Percentiles rank a stretch among this genome's conserved stretches.
phyloP scores from a whole-genome alignment of 2,329 filamentous ascomycete genomes.

The Lasiodiplodia theobromae region DNA sequence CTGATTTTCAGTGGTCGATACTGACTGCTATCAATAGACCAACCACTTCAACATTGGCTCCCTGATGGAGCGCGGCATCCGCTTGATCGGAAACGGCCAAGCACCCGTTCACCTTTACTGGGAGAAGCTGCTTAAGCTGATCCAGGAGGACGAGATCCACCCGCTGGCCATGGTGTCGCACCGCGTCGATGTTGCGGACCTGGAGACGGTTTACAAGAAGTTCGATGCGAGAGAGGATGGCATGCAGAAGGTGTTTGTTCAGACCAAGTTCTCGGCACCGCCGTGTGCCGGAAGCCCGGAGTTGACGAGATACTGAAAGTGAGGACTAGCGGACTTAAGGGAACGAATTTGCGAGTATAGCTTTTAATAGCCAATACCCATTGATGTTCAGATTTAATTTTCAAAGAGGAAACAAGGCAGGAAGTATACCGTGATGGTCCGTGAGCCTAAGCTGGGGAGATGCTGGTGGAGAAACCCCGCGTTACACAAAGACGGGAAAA shows the following conservation, averaged over 20 bases:
- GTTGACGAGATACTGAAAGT: conserved; percentile 54
- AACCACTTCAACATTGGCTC: conserved; percentile 86
- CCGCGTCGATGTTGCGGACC: conserved; percentile 63
- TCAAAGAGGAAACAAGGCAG: not conserved
- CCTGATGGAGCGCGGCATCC: conserved; percentile 85
- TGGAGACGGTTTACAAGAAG: conserved; percentile 61
- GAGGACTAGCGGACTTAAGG: not conserved
- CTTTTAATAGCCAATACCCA: not conserved
- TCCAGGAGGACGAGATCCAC: conserved; percentile 73
- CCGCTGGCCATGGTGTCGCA: conserved; percentile 83
- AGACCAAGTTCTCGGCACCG: conserved; percentile 65
- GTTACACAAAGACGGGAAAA: not conserved
- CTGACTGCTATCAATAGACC: conserved; percentile 54
- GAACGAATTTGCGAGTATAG: not conserved
- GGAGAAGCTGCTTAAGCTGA: conserved; percentile 74
- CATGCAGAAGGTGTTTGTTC: conserved; percentile 82
- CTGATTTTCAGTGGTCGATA: conserved; percentile 28
- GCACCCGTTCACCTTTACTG: conserved; percentile 84
- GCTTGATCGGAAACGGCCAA: conserved; percentile 74
- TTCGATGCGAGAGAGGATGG: conserved; percentile 75
- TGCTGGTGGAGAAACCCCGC: not conserved
- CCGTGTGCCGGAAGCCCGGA: conserved; percentile 58
- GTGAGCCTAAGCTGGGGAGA: not conserved
- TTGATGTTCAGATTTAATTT: no score
- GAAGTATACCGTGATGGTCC: not conserved